Conservation (phyloP, 306 rosid genomes). For the Argentina anserina region DNA sequence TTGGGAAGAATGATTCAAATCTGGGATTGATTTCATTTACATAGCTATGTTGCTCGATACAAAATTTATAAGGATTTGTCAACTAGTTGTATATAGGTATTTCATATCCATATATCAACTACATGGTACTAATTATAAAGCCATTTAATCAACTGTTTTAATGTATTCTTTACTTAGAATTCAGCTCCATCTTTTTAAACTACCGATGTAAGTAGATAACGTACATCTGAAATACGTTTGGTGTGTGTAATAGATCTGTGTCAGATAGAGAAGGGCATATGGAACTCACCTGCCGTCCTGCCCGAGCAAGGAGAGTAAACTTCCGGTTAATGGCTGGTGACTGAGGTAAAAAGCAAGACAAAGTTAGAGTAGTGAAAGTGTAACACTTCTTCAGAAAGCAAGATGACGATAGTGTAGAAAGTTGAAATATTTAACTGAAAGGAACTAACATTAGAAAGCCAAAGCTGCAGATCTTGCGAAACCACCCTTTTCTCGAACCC, state of each 20-base stretch:
- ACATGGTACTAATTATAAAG: not conserved
- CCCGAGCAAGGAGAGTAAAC: slow-evolving; percentile 91
- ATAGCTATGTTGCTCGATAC: not conserved
- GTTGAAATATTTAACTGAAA: not conserved
- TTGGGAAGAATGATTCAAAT: not conserved
- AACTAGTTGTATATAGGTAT: not conserved
- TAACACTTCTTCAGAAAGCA: not conserved
- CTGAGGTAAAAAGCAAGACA: slow-evolving; percentile 34
- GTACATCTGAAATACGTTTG: not conserved
- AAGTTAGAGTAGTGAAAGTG: slow-evolving; percentile 1
- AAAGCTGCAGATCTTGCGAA: slow-evolving; percentile 79
- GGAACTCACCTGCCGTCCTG: slow-evolving; percentile 78
- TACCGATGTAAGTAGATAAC: not conserved
- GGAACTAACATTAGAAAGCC: slow-evolving; percentile 89
- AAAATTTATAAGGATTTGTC: not conserved
- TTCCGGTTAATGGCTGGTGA: slow-evolving; percentile 64
- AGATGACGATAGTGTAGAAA: not conserved
- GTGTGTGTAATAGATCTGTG: not conserved
- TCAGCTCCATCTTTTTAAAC: not conserved
- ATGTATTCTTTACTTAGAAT: not conserved
- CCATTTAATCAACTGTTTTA: not conserved
- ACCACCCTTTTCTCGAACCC: slow-evolving; percentile 96
- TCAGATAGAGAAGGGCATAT: not conserved
- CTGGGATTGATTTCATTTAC: not conserved
- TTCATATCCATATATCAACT: not conserved